Evolutionary conservation across 805 yeast species (phyloP).

Genomic region (Cyberlindnera japonica): DNA sequence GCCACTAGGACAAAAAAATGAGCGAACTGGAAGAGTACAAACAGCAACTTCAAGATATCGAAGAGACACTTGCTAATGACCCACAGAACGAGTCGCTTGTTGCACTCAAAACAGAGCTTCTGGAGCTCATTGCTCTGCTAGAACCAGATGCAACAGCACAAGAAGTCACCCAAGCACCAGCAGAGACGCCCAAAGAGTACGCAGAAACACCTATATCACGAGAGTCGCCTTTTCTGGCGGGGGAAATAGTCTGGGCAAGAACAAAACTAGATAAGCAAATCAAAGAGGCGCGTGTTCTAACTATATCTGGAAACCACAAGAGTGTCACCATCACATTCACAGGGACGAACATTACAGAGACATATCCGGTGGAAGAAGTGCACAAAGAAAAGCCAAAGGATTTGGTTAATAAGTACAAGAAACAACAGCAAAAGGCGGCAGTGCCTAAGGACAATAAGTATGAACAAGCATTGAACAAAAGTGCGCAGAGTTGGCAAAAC

Average conservation of each 20-base stretch:
- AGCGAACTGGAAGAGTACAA: slow-evolving; percentile 20
- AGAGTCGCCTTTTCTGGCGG: slow-evolving; percentile 4
- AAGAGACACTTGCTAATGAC: slow-evolving; percentile 14
- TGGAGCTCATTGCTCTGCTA: slow-evolving; percentile 16
- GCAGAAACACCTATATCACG: not conserved
- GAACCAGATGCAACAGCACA: slow-evolving; percentile 4
- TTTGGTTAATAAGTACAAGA: slow-evolving; percentile 11
- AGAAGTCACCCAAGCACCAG: not conserved
- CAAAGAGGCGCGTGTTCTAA: slow-evolving; percentile 16
- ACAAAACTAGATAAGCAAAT: slow-evolving; percentile 10
- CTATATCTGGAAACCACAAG: slow-evolving; percentile 20
- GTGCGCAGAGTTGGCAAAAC: slow-evolving; percentile 21
- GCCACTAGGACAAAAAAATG: slow-evolving; percentile 6
- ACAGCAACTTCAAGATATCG: slow-evolving; percentile 18
- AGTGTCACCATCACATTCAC: slow-evolving; percentile 12
- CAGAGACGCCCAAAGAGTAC: not conserved
- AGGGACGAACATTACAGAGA: slow-evolving; percentile 10
- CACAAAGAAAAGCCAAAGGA: slow-evolving; percentile 14
- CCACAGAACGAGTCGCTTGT: slow-evolving; percentile 16
- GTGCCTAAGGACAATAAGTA: slow-evolving; percentile 9
- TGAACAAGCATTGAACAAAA: slow-evolving; percentile 13
- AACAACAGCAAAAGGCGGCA: slow-evolving; percentile 8
- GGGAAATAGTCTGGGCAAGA: slow-evolving; percentile 17
- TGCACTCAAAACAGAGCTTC: slow-evolving; percentile 16
- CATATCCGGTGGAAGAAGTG: slow-evolving; percentile 13